phyloP scores from a whole-genome alignment of 129 eudicot species.

The Scalesia atractyloides region DNA sequence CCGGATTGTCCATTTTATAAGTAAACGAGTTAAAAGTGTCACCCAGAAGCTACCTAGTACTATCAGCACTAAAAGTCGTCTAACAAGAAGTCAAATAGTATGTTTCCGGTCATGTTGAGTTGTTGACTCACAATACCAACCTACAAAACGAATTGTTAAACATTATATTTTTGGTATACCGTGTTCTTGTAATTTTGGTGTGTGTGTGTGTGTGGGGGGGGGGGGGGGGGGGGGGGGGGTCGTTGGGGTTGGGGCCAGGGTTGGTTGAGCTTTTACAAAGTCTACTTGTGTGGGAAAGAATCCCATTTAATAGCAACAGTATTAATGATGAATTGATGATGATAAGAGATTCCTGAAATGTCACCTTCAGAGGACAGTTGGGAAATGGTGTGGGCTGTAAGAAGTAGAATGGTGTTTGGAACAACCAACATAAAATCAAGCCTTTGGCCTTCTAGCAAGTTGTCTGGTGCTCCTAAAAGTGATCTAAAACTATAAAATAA shows the following conservation, averaged over 20 bases:
- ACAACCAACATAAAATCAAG: not conserved
- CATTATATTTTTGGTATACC: not conserved
- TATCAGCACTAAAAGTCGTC: not conserved
- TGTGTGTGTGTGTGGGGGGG: too few species aligned
- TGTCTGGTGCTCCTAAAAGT: not conserved
- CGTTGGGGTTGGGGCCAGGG: not conserved
- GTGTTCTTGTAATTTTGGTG: not conserved
- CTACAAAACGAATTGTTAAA: slow-evolving; percentile 2
- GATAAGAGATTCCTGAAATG: not conserved
- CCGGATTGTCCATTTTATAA: too few species aligned
- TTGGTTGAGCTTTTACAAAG: not conserved
- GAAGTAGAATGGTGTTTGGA: not conserved
- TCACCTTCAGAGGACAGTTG: not conserved
- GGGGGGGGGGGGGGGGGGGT: too few species aligned
- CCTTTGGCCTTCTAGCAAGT: not conserved
- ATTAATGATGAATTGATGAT: not conserved
- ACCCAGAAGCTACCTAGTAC: too few species aligned
- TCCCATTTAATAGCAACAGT: slow-evolving; percentile 10
- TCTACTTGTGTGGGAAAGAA: not conserved
- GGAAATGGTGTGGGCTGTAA: not conserved
- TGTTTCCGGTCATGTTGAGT: not conserved
- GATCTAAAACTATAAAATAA: not conserved
- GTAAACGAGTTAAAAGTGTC: too few species aligned
- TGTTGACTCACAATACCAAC: not conserved
- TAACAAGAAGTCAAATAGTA: not conserved